Conservation (phyloP, 768 basidiomycete genomes). For the Rhizopogon vinicolor region DNA sequence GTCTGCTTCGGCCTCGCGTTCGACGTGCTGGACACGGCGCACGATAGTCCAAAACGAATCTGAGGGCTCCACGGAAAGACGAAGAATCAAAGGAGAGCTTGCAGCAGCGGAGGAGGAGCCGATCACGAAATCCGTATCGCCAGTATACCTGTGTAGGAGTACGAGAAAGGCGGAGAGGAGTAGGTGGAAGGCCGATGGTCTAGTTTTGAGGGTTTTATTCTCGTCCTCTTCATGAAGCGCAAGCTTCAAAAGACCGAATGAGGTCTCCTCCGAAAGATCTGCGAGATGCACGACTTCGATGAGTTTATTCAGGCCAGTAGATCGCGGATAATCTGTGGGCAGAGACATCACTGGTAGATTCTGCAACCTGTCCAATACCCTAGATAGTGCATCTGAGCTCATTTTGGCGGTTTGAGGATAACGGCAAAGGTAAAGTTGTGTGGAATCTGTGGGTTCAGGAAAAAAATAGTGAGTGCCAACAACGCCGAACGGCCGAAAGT, state of each 20-base stretch:
- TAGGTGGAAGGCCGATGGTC: constrained; percentile 86
- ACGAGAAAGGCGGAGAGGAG: constrained; percentile 90
- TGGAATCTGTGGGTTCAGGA: no score
- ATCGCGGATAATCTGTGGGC: constrained; percentile 93
- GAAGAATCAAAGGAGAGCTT: constrained; percentile 77
- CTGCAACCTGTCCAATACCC: constrained; percentile 64
- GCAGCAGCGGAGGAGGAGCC: constrained; percentile 78
- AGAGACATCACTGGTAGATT: constrained; percentile 86
- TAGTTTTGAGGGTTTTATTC: constrained; percentile 29
- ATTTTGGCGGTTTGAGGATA: constrained; percentile 13
- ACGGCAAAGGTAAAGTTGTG: background rate
- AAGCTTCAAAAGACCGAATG: constrained; percentile 77
- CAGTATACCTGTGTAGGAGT: constrained; percentile 90
- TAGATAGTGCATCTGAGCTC: constrained; percentile 32
- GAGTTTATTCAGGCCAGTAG: constrained; percentile 64
- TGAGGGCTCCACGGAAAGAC: constrained; percentile 74
- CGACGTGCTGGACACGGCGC: constrained; percentile 77
- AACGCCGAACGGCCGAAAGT: no score
- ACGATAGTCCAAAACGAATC: constrained; percentile 92
- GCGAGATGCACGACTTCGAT: constrained; percentile 80
- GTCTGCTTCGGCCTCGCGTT: constrained; percentile 79
- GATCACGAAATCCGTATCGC: constrained; percentile 90
- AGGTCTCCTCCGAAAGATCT: constrained; percentile 69
- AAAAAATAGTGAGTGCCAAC: no score
- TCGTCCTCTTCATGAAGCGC: constrained; percentile 51